Base-by-base conservation (phyloP, 805 yeast genomes). In the Naumovozyma baii region DNA sequence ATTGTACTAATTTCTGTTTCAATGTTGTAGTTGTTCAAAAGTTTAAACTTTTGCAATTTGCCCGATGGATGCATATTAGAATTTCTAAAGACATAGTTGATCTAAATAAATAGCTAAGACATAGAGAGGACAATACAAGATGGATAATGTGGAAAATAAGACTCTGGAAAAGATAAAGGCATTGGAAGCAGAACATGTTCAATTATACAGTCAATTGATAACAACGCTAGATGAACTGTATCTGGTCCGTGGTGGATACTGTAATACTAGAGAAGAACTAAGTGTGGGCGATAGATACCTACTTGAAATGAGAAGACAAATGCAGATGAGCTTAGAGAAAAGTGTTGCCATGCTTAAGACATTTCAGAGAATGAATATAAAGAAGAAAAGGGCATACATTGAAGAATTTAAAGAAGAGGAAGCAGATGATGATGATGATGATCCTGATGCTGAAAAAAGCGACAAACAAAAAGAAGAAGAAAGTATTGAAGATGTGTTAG, bases 221-320 rank as follows among this genome's bases (percentile, higher is more conserved):
- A 35, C 45, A 14, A 43, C 55, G 0, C 38, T 68, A 18, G 73
- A 69, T 39, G 46, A 52, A 14, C 44, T 69, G 7, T 53, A 54
- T 36, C 34, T 57, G 26, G 26, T 45, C 13, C 31, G 37, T 4
- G 33, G 26, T n/a, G 32, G 34, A 16, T 30, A 18, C 14, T 17
- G 37, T 33, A 30, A n/a, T 16, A 12, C 25, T 15, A 26, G 13
- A 12, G 39, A 13, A 38, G 26, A 19, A 18, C 3, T 8, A 17
- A 9, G 14, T 19, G 4, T 4, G 14, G 31, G 18, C 12, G 37
- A 41, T n/a, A 10, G 15, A 12, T 13, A 33, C 18, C 28, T 43
- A 13, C 39, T 52, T 8, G 52, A 52, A 26, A 41, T 44, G 12
- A 39, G 54, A 32, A 46, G 41, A 13, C 49, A 44, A 32, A 15